Evolutionary conservation across 2,329 filamentous ascomycete species (phyloP).

Genomic region (Trichoderma guizhouense): DNA sequence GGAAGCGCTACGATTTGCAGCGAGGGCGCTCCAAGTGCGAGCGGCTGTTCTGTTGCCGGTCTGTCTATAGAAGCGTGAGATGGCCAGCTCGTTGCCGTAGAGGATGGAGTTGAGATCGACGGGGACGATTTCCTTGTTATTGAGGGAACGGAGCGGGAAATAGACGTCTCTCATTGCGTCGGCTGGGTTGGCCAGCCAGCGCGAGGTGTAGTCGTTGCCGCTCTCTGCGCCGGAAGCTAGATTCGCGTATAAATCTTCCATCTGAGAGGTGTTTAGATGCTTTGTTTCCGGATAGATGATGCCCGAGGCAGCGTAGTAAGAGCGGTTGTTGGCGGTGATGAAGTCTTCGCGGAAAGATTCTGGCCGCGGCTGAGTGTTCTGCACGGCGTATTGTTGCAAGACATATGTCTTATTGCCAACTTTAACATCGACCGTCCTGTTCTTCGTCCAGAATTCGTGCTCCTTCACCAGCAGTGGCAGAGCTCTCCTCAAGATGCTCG

Average conservation of each 20-base stretch:
- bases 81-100: conserved; percentile 61
- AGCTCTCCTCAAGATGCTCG: conserved; percentile 56
- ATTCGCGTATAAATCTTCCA: conserved; percentile 55
- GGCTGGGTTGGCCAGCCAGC: conserved; percentile 55
- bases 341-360: conserved; percentile 67
- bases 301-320: conserved; percentile 58
- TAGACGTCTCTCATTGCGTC: conserved; percentile 59
- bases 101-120: conserved; percentile 68
- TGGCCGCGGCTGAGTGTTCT: conserved; percentile 63
- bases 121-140: conserved; percentile 55
- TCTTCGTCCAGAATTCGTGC: conserved; percentile 59
- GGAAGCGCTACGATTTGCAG: conserved; percentile 53
- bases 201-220: conserved; percentile 61
- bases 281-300: conserved; percentile 53
- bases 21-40: conserved; percentile 46
- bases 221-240: conserved; percentile 64
- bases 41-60: conserved; percentile 51
- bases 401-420: conserved; percentile 47
- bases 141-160: conserved; percentile 63
- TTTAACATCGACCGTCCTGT: conserved; percentile 55
- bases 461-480: conserved; percentile 62
- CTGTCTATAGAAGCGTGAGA: conserved; percentile 51
- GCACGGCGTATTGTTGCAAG: conserved; percentile 57
- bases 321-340: conserved; percentile 60
- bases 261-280: conserved; percentile 50